Evolutionary conservation across 305 asterid genomes (phyloP).

Genomic region (Galium porrigens): DNA sequence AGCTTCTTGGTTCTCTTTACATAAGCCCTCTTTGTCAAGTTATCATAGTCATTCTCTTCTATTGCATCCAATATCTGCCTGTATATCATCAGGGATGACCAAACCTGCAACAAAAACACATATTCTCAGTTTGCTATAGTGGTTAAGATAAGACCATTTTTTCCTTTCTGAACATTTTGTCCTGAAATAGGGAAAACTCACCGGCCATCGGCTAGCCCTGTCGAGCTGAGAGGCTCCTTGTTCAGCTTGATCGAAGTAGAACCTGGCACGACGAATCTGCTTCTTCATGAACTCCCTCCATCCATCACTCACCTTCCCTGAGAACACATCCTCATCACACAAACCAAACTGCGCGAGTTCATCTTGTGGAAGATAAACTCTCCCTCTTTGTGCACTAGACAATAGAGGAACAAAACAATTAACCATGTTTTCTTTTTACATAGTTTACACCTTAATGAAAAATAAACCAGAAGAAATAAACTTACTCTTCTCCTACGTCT

Average conservation of each 20-base stretch:
- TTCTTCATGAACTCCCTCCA: constrained; percentile 74
- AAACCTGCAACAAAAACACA: constrained; percentile 33
- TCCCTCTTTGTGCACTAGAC: constrained; percentile 56
- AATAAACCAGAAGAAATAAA: neutral
- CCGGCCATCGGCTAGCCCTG: constrained; percentile 83
- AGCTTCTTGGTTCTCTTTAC: constrained; percentile 52
- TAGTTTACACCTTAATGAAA: neutral
- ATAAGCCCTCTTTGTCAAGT: constrained; percentile 57
- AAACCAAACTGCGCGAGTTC: constrained; percentile 49
- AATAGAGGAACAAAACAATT: neutral
- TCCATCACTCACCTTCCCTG: constrained; percentile 38
- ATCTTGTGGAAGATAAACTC: constrained; percentile 73
- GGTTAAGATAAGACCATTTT: neutral
- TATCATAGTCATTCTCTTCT: constrained; percentile 52
- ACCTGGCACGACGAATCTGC: constrained; percentile 62
- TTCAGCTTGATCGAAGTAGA: constrained; percentile 53
- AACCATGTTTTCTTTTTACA: neutral
- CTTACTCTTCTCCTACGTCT: constrained; percentile 84
- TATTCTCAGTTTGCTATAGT: neutral
- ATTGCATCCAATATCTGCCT: constrained; percentile 56
- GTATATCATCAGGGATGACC: constrained; percentile 63
- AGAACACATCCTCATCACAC: constrained; percentile 44
- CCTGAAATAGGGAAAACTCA: constrained; percentile 16
- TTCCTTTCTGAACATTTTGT: neutral
- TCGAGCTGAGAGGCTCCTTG: constrained; percentile 65